Evolutionary conservation across 257 asterid genomes (phyloP), one percentile per base, ranked within the genome.

Genomic region (Solanum lycopersicoides): DNA sequence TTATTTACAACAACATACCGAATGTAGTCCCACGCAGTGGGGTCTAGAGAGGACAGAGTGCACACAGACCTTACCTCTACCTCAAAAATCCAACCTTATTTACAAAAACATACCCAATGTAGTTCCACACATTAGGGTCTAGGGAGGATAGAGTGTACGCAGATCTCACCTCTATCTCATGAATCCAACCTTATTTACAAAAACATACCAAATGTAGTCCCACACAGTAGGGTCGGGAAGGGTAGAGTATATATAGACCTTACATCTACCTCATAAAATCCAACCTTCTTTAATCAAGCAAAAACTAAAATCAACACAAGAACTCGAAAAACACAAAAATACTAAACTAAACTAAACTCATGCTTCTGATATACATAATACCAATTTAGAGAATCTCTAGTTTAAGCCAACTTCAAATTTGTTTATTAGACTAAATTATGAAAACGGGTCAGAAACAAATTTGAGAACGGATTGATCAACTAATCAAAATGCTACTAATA

Each of bases 211-310:
- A 44, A 11, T 44, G 47, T 4, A 44, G 47, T 44, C 47, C 14
- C 47, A 44, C 47, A 44, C 47, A 4, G 3, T 44, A 14, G 4
- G 4, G 14, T 44, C 14, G 1, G 47, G 47, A 14, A 11, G 47
- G 14, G 4, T 44, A 44, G 15, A 44, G 50, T 44, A 4, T 44
- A n/a, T n/a, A n/a, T n/a, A n/a, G n/a, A n/a, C n/a, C n/a, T n/a
- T n/a, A 42, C 47, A 3, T 42, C 47, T 42, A 3, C 47, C 47
- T 42, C 39, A 37, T 8, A 41, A 41, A 41, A 41, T 56, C 25
- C 66, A 73, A 35, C 80, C 50, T 73, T 73, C 11, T 95, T 77
- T 9, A 83, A 90, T 88, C 99, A 85, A 63, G 12, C 30, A 63
- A 75, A 68, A 88, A 69, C 45, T 59, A n/a, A 88, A 45, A 45